phyloP scores from a whole-genome alignment of 148 eudicot species.

The Fagopyrum esculentum region DNA sequence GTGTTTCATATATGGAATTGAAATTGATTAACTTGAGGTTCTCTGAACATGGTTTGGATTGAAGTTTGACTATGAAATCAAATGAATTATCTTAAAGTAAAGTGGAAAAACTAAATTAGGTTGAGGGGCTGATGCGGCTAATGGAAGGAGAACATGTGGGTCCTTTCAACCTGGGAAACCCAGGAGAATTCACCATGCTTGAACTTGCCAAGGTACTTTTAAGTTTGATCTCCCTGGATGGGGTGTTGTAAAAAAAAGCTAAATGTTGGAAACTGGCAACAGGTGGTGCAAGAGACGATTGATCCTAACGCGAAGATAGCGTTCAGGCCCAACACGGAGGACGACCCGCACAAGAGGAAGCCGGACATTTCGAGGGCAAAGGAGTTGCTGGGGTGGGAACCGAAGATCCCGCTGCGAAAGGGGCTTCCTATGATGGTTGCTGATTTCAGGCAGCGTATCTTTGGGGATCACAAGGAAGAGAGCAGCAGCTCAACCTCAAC shows the following conservation, averaged over 20 bases:
- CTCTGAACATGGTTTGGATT: too few relatives aligned
- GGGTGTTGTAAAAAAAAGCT: neutral
- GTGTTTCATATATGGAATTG: too few relatives aligned
- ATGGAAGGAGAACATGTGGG: conserved; percentile 99
- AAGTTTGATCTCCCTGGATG: too few relatives aligned
- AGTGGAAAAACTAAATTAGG: conserved; percentile 24
- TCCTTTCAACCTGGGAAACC: conserved; percentile 94
- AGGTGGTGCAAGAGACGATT: conserved; percentile 96
- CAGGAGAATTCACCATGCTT: conserved; percentile 98
- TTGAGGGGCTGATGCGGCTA: conserved; percentile 90
- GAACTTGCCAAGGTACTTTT: conserved; percentile 74
- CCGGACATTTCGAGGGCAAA: conserved; percentile 86
- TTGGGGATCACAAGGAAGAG: conserved; percentile 12
- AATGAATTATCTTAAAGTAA: too few relatives aligned
- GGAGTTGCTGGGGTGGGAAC: conserved; percentile 39
- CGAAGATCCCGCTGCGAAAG: conserved; percentile 9
- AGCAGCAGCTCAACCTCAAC: neutral
- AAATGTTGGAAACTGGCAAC: neutral
- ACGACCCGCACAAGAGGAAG: conserved; percentile 98
- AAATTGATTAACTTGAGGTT: too few relatives aligned
- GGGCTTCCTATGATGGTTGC: conserved; percentile 14
- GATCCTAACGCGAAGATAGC: conserved; percentile 93
- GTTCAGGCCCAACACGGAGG: conserved; percentile 85
- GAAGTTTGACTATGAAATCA: too few relatives aligned
- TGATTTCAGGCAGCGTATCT: conserved; percentile 16